These are phyloP conservation scores for Trichomonascus vanleenenianus DNA, from an alignment of 805 yeast species.

Conservation along the genomic window DNA sequence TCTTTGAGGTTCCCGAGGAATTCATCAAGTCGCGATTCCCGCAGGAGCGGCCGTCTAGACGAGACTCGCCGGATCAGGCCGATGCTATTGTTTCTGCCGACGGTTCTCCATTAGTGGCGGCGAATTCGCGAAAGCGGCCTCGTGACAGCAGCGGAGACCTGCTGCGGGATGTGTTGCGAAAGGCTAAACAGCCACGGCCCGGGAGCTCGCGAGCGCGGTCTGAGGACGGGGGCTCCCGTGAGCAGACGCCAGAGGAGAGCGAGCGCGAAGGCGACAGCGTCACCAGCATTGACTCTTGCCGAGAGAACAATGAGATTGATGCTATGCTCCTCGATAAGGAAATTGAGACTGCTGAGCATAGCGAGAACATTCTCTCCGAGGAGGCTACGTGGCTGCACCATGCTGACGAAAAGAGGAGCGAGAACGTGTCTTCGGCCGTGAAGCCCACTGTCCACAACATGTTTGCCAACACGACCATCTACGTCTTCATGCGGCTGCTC, in stretches of 20 bases:
- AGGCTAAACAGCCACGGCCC: slow-evolving; percentile 20
- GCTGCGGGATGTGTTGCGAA: slow-evolving; percentile 43
- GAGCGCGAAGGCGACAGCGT: slow-evolving; percentile 11
- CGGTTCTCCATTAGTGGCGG: slow-evolving; percentile 9
- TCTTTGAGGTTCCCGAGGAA: slow-evolving; percentile 46
- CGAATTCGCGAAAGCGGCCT: slow-evolving; percentile 11
- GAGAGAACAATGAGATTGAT: too few relatives aligned
- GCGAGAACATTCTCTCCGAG: slow-evolving; percentile 18
- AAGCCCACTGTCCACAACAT: slow-evolving; percentile 52
- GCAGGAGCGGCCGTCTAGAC: slow-evolving; percentile 3
- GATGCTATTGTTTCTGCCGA: slow-evolving; percentile 5
- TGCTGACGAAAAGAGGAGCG: slow-evolving; percentile 14
- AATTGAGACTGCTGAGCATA: too few relatives aligned
- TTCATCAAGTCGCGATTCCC: slow-evolving; percentile 13
- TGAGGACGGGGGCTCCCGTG: not conserved
- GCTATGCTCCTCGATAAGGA: too few relatives aligned
- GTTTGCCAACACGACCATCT: slow-evolving; percentile 82
- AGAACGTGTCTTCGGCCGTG: slow-evolving; percentile 12
- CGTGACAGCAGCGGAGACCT: slow-evolving; percentile 37
- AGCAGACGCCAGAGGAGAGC: slow-evolving; percentile 7
- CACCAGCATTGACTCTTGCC: too few relatives aligned
- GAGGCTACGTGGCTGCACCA: slow-evolving; percentile 23
- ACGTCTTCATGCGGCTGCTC: slow-evolving; percentile 81
- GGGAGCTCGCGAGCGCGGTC: slow-evolving; percentile 1
- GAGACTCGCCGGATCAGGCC: slow-evolving; percentile 3